phyloP scores from a whole-genome alignment of 768 basidiomycete genomes.

The Tylopilus vinaceipallidus region DNA sequence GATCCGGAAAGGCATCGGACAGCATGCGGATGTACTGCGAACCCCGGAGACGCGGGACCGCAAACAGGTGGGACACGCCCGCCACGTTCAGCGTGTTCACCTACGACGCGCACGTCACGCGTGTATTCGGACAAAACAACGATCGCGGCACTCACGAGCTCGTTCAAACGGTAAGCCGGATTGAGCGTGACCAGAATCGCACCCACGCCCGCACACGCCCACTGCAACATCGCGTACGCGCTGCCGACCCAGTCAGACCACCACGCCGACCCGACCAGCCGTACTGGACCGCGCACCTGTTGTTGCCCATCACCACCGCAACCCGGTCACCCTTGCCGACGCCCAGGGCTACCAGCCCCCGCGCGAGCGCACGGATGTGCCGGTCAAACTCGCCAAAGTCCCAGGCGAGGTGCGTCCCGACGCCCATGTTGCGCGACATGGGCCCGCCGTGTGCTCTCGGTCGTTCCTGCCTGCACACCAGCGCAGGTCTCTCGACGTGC shows the following conservation, averaged over 20 bases:
- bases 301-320: constrained; percentile 83
- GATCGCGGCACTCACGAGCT: constrained; percentile 64
- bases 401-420: constrained; percentile 63
- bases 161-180: constrained; percentile 71
- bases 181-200: constrained; percentile 82
- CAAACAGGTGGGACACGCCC: constrained; percentile 65
- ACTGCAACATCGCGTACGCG: constrained; percentile 77
- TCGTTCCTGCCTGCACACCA: constrained; percentile 62
- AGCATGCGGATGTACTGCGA: constrained; percentile 66
- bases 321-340: constrained; percentile 75
- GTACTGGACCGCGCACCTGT: constrained; percentile 58
- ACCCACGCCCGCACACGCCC: constrained; percentile 85
- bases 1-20: constrained; percentile 52
- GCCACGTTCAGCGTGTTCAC: constrained; percentile 60
- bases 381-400: constrained; percentile 66
- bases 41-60: constrained; percentile 66
- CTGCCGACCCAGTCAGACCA: constrained; percentile 35
- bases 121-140: no score
- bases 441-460: constrained; percentile 63
- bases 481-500: constrained; percentile 51
- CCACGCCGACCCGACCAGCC: neutral
- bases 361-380: constrained; percentile 64
- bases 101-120: constrained; percentile 34
- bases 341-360: constrained; percentile 67
- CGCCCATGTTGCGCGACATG: constrained; percentile 45